Evolutionary conservation across 108 stramenopile species (phyloP), one percentile per base, ranked within the genome.

Genomic region (Ochromonas danica): DNA sequence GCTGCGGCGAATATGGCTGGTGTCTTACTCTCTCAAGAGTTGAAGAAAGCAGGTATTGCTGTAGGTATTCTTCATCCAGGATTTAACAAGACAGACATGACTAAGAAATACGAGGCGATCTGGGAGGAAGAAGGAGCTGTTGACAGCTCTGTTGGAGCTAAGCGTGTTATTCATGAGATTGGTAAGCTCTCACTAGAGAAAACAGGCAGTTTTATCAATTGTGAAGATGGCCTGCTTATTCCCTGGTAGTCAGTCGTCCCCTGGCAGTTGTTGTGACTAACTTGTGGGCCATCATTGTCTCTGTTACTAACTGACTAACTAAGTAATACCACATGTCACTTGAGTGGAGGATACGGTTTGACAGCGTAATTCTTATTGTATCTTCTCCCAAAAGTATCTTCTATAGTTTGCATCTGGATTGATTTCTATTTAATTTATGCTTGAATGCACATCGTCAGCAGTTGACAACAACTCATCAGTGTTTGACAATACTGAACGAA

Each of bases 81-180:
- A 51, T 95, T 95, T 86, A 94, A 93, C 87, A 89, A 90, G 43
- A 95, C 94, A 1, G 90, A 88, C 71, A 95, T 95, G 94, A 95
- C 94, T 10, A 40, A 71, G 40, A 81, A 81, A 0, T 82, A 82
- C 83, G 88, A 90, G 71, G 85, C 87, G n/a, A 93, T 91, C 79
- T 93, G 93, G 93, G 93, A 93, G 45, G 81, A 85, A 6, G 93
- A 93, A 77, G 93, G 93, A 40, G 93, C 93, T 31, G 93, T 93
- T 33, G 89, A 90, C 40, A 89, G 91, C 22, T 80, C 70, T 41
- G 78, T 83, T 0, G 93, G 93, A 42, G 93, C 93, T 42, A 92
- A 92, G 86, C 88, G 93, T 62, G 92, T 94, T 39, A 81, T 94
- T 60, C 87, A 91, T 71, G 92, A 94, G 78, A 87, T 88, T 60